Base-by-base conservation (phyloP, 208 protist genomes). In the Phytomonas sp. region DNA sequence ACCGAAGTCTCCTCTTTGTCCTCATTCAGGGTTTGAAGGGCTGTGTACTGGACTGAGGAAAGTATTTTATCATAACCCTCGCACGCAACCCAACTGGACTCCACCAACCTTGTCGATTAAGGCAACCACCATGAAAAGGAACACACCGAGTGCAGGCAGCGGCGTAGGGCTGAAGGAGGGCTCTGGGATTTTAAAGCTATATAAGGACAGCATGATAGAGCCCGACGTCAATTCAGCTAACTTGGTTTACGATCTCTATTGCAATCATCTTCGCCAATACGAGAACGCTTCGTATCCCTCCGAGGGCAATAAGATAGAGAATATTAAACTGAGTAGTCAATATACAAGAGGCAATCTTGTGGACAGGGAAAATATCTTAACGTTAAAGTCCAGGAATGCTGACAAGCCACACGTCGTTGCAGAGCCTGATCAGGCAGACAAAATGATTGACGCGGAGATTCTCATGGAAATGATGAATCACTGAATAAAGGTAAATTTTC, bases 41-140 rank as follows among this genome's bases (percentile, higher is more conserved):
- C 69, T 93, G 61, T 63, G 53, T 20, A 75, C 70, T 36, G 88
- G 76, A 30, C 51, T 93, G 74, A 72, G 66, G 26, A 81, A 78
- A 13, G 84, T 95, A n/a, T 81, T 71, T 32, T 95, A 87, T 53
- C 89, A 95, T 76, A 95, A 95, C 77, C 89, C 89, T 2, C 75
- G 71, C 31, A 91, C 85, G 0, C 75, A 81, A 34, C 89, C 89
- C 5, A 76, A 89, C 40, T 95, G 89, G 87, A 60, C 74, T 6
- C 89, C 84, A 40, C 89, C 86, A 17, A 71, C 68, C 26, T 71
- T 92, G 23, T 82, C 80, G 69, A 82, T 90, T 26, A 0, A 26
- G 6, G n/a, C 32, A 17, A 6, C 68, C 15, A 71, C 23, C 60
- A 56, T 13, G 43, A 23, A n/a, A 67, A 66, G 28, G 11, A 8